Evolutionary conservation across 768 basidiomycete genomes (phyloP), one percentile per base, ranked within the genome.

Genomic region (Trametes sanguinea): DNA sequence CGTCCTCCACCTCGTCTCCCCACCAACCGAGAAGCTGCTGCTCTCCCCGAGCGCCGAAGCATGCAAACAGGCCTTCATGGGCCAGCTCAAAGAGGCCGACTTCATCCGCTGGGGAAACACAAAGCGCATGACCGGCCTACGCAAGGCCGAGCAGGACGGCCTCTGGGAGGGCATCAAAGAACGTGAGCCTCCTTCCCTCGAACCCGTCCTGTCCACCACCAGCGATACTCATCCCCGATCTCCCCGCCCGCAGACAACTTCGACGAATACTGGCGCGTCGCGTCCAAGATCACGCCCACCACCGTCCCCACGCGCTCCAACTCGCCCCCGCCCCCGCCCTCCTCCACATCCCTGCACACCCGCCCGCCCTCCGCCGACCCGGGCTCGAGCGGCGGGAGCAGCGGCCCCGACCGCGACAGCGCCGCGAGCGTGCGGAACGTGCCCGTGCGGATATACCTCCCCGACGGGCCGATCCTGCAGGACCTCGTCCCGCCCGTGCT

Each of bases 21-120:
- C 95, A 27, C 95, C 94, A 4, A 83, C 82, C 6, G 94, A 95
- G 62, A 95, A 90, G 71, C 83, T 98, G 14, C 82, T 95, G 16
- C 77, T 95, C 16, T 82, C 90, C 0, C 89, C 94, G 4, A 85
- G 84, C 58, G 77, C 88, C 22, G 96, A 99, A 53, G 81, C 91
- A 6, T 95, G 94, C 79, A 95, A 95, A 72, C 89, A 92, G 65
- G 87, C 91, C 3, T 99, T 94, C 73, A 95, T 98, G 90, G 93
- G 92, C 7, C 92, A 95, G 71, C 75, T 96, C 46, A 97, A 98
- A 71, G 96, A 99, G 74, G 95, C 94, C 0, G 97, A 99, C 73
- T 98, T 97, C 71, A 87, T 97, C 50, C 83, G 96, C 50, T 98
- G 95, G 94, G 93, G 97, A 1, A 97, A 90, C 75, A 95, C 94